Evolutionary conservation across 352 stramenopile genomes (phyloP), one percentile per base, ranked within the genome.

Genomic region (Pythium sukuiense): DNA sequence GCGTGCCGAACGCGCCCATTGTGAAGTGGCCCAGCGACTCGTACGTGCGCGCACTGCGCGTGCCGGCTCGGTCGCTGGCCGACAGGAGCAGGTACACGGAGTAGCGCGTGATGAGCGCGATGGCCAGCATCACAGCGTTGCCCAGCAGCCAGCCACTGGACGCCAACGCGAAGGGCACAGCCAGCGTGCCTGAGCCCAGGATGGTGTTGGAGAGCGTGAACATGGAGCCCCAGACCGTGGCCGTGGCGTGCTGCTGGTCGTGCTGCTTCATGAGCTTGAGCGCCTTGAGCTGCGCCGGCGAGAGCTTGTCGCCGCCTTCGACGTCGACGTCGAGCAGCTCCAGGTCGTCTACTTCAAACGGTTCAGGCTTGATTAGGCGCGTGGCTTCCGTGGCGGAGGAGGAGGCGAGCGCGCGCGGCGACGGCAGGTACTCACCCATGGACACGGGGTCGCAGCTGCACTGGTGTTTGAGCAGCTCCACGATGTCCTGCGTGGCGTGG

Each of bases 141-240:
- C 84, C 81, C 27, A 89, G 63, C 30, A 89, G 61, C 81, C 81
- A 92, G 18, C 83, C 83, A 55, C 81, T 90, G 39, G 81, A 90
- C 3, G 82, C 80, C 26, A 92, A 83, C 18, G 84, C 81, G 57
- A 88, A 92, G 9, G 84, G 81, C 46, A 92, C 80, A 1, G 84
- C 82, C 5, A 92, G 73, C 26, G 84, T 92, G 0, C 84, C 84
- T 1, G 84, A 92, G 24, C 84, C 84, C 7, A 92, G 61, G 26
- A 92, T 90, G 27, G 83, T 92, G 65, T 92, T 92, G 29, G 78
- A 89, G 5, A 92, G 71, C 53, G 80, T 89, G 59, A 92, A 89
- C 24, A 76, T 87, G 14, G 83, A 92, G 52, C 83, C 81, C 63
- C 77, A 77, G 43, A 92, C 71, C 5, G 81, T 88, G 39, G 79